phyloP scores from a whole-genome alignment of 2,329 filamentous ascomycete species.

The Scedosporium boydii region DNA sequence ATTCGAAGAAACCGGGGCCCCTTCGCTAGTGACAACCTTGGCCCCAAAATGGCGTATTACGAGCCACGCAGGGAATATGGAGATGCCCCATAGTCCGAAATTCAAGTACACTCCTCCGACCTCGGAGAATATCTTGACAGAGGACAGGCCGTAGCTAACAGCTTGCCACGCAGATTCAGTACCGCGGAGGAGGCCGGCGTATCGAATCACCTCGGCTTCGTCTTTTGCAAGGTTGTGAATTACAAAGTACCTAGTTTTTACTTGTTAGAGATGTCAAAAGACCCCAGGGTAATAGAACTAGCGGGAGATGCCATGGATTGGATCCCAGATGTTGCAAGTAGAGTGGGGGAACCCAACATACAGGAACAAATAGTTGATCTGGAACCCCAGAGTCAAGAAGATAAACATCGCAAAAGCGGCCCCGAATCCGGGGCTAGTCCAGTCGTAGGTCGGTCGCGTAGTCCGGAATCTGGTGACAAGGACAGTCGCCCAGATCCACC shows the following conservation, averaged over 20 bases:
- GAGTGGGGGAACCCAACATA: slow-evolving; percentile 15
- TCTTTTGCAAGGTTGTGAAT: slow-evolving; percentile 54
- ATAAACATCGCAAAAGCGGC: slow-evolving; percentile 58
- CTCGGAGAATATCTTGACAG: slow-evolving; percentile 50
- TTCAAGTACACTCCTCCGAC: slow-evolving; percentile 63
- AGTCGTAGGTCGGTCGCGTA: slow-evolving; percentile 55
- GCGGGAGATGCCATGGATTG: too few relatives aligned
- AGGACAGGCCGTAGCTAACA: slow-evolving; percentile 59
- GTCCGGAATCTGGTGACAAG: slow-evolving; percentile 50
- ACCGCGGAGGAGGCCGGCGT: slow-evolving; percentile 57
- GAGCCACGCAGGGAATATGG: slow-evolving; percentile 57
- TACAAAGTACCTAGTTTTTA: slow-evolving; percentile 47
- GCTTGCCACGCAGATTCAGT: slow-evolving; percentile 67
- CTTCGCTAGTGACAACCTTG: background rate
- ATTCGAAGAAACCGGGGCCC: background rate
- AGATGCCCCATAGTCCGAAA: slow-evolving; percentile 56
- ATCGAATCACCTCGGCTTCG: slow-evolving; percentile 56
- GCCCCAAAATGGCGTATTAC: slow-evolving; percentile 48
- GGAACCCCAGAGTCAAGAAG: slow-evolving; percentile 58
- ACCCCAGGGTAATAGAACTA: slow-evolving; percentile 13
- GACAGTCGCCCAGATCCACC: slow-evolving; percentile 65
- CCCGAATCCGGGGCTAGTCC: slow-evolving; percentile 54
- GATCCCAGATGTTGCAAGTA: too few relatives aligned
- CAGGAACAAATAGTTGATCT: slow-evolving; percentile 65
- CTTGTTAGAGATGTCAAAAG: background rate